Conservation (phyloP, 495 filamentous ascomycete genomes). For the Penicillium verhagenii region DNA sequence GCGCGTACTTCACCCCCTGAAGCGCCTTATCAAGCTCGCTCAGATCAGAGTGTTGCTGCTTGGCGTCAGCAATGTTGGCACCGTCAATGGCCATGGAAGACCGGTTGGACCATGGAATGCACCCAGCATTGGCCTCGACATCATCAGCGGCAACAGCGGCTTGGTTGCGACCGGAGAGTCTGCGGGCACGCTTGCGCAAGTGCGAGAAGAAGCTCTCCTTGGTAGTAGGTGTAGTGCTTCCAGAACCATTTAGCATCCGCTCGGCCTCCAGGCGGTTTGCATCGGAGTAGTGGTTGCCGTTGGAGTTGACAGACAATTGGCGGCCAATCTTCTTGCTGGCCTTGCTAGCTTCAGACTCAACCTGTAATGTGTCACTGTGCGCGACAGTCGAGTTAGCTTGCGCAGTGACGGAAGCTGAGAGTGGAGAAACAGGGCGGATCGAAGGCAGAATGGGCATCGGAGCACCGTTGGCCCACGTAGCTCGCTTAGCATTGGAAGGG, state of each 20-base stretch:
- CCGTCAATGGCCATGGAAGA: constrained; percentile 81
- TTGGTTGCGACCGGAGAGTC: constrained; percentile 89
- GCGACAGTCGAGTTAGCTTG: constrained; percentile 61
- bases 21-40: constrained; percentile 79
- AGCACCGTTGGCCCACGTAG: constrained; percentile 87
- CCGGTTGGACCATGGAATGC: constrained; percentile 82
- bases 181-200: constrained; percentile 86
- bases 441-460: constrained; percentile 98
- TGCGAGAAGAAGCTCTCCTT: constrained; percentile 98
- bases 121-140: constrained; percentile 87
- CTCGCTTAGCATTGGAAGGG: constrained; percentile 66
- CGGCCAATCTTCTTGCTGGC: constrained; percentile 89
- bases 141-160: constrained; percentile 75
- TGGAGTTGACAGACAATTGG: constrained; percentile 94
- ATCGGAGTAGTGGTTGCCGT: constrained; percentile 85
- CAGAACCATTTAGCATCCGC: constrained; percentile 80
- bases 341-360: constrained; percentile 49
- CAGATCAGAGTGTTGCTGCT: constrained; percentile 50
- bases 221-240: constrained; percentile 58
- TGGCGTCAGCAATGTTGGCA: constrained; percentile 45
- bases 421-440: constrained; percentile 88
- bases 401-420: constrained; percentile 89
- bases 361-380: constrained; percentile 26
- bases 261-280: constrained; percentile 89
- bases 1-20: constrained; percentile 63